phyloP scores from a whole-genome alignment of 2,329 filamentous ascomycete species.

The Trichoderma guizhouense region DNA sequence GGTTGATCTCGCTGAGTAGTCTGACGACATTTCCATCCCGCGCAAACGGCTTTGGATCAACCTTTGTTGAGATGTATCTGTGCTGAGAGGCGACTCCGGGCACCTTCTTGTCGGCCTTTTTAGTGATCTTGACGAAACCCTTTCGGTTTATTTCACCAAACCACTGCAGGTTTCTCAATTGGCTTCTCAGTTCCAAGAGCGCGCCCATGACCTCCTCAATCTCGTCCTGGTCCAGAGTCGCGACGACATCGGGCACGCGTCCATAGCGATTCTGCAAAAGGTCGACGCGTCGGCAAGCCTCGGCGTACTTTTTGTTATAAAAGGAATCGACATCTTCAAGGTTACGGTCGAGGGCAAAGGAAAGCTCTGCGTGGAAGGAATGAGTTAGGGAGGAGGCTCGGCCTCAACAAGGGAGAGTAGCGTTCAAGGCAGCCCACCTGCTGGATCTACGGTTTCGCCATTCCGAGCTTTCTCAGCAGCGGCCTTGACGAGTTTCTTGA shows the following conservation, averaged over 20 bases:
- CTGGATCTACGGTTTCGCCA: constrained; percentile 78
- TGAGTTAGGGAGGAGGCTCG: constrained; percentile 31
- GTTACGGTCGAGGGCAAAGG: constrained; percentile 93
- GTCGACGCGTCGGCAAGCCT: constrained; percentile 78
- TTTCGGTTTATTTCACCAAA: constrained; percentile 95
- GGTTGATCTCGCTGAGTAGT: constrained; percentile 67
- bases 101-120: constrained; percentile 97
- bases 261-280: constrained; percentile 87
- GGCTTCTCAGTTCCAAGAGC: constrained; percentile 80
- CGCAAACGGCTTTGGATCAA: constrained; percentile 84
- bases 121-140: constrained; percentile 97
- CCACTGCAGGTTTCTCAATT: constrained; percentile 91
- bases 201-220: constrained; percentile 87
- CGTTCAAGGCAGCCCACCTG: constrained; percentile 62
- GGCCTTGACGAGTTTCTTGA: constrained; percentile 94
- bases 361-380: constrained; percentile 68
- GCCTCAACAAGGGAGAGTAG: constrained; percentile 1
- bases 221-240: constrained; percentile 81
- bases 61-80: constrained; percentile 84
- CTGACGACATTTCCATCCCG: constrained; percentile 58
- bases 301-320: constrained; percentile 92
- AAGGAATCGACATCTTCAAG: constrained; percentile 95
- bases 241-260: constrained; percentile 62
- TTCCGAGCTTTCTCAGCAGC: constrained; percentile 62
- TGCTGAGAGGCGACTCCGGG: constrained; percentile 72